A percentile compares a stretch with the other conserved stretches of the same genome.
These are phyloP conservation scores for Candolleomyces eurysporus DNA, from an alignment of 768 basidiomycete species.

Conservation along the genomic window DNA sequence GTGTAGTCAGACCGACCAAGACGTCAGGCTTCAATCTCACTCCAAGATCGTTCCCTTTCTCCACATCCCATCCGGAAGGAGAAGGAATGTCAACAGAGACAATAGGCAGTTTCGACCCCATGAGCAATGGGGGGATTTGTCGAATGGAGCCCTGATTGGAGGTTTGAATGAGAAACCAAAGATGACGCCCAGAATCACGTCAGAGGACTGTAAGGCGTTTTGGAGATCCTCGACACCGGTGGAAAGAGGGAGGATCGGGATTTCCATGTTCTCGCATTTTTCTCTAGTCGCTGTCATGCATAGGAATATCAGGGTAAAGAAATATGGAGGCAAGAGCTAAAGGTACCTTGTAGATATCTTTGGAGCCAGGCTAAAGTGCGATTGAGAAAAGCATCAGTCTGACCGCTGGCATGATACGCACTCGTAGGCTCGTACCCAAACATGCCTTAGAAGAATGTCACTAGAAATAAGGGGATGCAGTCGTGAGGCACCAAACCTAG, in stretches of 20 bases:
- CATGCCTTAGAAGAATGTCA: constrained; percentile 53
- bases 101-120: constrained; percentile 68
- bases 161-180: constrained; percentile 98
- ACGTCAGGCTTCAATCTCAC: constrained; percentile 72
- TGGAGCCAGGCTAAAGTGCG: constrained; percentile 71
- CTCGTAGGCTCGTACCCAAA: constrained; percentile 90
- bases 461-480: background rate
- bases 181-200: constrained; percentile 91
- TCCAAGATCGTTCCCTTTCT: constrained; percentile 60
- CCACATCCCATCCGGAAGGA: constrained; percentile 97
- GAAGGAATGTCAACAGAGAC: constrained; percentile 95
- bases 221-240: constrained; percentile 44
- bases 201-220: constrained; percentile 53
- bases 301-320: background rate
- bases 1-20: constrained; percentile 88
- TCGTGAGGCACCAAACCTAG: constrained; percentile 54
- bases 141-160: constrained; percentile 88
- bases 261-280: constrained; percentile 85
- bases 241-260: constrained; percentile 62
- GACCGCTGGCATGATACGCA: constrained; percentile 94
- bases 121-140: constrained; percentile 64
- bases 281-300: constrained; percentile 62
- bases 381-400: background rate
- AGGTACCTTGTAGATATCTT: constrained; percentile 84
- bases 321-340: background rate